These are phyloP conservation scores for Debaryomyces udenii DNA, from an alignment of 1,139 yeast species.

Conservation along the genomic window DNA sequence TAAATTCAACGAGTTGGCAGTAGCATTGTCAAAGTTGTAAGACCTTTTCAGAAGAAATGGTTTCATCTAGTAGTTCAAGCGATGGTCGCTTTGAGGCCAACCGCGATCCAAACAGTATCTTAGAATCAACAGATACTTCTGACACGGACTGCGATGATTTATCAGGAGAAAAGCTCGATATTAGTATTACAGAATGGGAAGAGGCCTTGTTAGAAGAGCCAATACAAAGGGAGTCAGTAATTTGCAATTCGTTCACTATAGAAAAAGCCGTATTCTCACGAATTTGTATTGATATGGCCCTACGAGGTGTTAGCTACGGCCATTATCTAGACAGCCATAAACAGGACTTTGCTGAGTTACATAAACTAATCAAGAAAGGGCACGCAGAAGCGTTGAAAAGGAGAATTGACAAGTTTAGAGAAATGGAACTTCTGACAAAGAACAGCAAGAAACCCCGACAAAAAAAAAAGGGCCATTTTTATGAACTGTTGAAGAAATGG, in stretches of 20 bases:
- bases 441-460: neutral
- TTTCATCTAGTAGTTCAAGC: neutral
- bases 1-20: too few species aligned
- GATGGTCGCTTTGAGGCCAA: neutral
- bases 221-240: neutral
- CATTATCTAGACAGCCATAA: neutral
- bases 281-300: neutral
- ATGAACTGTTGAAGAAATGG: too few species aligned
- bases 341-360: neutral
- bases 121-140: neutral
- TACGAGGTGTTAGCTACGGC: conserved; percentile 1
- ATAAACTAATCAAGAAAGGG: neutral
- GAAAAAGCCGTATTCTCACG: conserved; percentile 1
- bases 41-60: neutral
- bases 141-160: neutral
- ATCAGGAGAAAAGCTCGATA: neutral
- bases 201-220: neutral
- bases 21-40: too few species aligned
- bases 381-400: neutral
- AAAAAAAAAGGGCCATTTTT: too few species aligned
- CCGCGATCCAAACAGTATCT: neutral
- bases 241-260: neutral
- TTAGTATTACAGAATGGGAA: neutral
- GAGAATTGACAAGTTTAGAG: neutral
- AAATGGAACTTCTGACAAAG: neutral